Percentiles rank a stretch among this genome's conserved stretches.
Conservation (phyloP, 1,139 yeast genomes). For the Yamadazyma taylorii region DNA sequence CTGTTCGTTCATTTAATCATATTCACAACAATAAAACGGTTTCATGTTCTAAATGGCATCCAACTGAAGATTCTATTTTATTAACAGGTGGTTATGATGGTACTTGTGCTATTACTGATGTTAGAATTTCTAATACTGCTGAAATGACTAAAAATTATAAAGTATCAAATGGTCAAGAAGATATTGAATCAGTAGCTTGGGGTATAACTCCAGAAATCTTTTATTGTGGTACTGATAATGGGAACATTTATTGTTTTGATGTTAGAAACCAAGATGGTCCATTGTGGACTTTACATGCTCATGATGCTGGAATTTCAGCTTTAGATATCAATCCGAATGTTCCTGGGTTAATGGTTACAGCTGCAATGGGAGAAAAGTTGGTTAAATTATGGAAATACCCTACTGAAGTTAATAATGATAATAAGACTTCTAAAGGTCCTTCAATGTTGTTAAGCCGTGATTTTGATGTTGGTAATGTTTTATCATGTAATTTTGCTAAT, state of each 20-base stretch:
- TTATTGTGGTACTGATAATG: conserved; percentile 90
- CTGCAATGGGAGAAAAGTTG: conserved; percentile 87
- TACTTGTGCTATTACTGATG: conserved; percentile 76
- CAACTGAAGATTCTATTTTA: conserved; percentile 70
- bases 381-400: conserved; percentile 87
- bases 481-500: conserved; percentile 79
- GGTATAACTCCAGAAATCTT: conserved; percentile 60
- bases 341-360: conserved; percentile 77
- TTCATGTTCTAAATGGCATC: conserved; percentile 86
- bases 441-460: conserved; percentile 90
- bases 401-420: conserved; percentile 18
- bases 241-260: conserved; percentile 88
- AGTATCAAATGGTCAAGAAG: conserved; percentile 61
- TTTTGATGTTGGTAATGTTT: conserved; percentile 92
- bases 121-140: conserved; percentile 67
- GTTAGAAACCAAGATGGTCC: conserved; percentile 70
- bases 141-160: conserved; percentile 63
- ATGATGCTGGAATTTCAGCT: conserved; percentile 88
- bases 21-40: conserved; percentile 73
- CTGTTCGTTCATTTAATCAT: conserved; percentile 66
- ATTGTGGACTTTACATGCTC: conserved; percentile 96
- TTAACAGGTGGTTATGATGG: conserved; percentile 94
- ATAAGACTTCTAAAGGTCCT: conserved; percentile 50
- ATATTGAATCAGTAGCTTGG: conserved; percentile 84
- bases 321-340: conserved; percentile 67